Evolutionary conservation across 805 yeast species (phyloP).

Genomic region (Wickerhamomyces kurtzmanii): DNA sequence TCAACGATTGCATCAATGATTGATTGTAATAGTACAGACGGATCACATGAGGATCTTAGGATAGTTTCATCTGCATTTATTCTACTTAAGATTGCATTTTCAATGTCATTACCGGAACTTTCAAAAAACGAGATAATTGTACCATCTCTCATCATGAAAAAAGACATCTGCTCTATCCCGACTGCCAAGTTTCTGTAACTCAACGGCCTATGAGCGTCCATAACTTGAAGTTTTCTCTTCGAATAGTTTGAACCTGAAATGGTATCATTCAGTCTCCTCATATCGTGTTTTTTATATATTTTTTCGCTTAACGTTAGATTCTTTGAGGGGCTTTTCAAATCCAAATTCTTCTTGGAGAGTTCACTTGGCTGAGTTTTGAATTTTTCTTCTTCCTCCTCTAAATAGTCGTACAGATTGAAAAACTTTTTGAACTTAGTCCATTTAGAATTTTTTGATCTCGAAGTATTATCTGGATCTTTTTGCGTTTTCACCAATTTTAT

Average conservation of each 20-base stretch:
- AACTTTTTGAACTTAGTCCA: slow-evolving; percentile 6
- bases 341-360: neutral
- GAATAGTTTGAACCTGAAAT: slow-evolving; percentile 7
- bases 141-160: slow-evolving; percentile 33
- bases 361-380: too few species aligned
- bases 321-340: neutral
- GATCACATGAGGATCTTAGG: slow-evolving; percentile 38
- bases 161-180: slow-evolving; percentile 46
- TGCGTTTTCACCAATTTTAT: slow-evolving; percentile 30
- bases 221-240: slow-evolving; percentile 12
- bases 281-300: slow-evolving; percentile 13
- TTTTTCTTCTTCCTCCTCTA: neutral
- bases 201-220: slow-evolving; percentile 35
- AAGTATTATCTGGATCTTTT: slow-evolving; percentile 2
- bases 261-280: slow-evolving; percentile 24
- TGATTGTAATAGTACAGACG: slow-evolving; percentile 43
- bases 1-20: slow-evolving; percentile 47
- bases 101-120: slow-evolving; percentile 42
- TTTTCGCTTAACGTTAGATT: slow-evolving; percentile 8
- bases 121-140: slow-evolving; percentile 50
- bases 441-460: neutral
- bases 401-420: slow-evolving; percentile 5
- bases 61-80: slow-evolving; percentile 35
- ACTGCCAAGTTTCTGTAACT: slow-evolving; percentile 31
- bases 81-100: slow-evolving; percentile 39